Base-by-base conservation (phyloP, 2,329 filamentous ascomycete genomes). In the Microascus cirrosus region DNA sequence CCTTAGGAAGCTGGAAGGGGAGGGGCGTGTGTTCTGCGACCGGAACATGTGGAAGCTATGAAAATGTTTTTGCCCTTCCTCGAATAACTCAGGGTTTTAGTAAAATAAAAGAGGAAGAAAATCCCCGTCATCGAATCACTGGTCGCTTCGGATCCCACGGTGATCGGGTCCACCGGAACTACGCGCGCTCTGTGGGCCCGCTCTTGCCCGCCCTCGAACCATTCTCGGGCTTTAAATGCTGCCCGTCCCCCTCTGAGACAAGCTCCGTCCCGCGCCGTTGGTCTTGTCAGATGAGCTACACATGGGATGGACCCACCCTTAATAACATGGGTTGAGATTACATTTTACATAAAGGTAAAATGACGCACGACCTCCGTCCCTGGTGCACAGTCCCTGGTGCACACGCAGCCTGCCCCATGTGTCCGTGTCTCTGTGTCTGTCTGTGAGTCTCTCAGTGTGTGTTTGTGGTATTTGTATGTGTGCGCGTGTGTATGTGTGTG, bases 1-100 rank as follows among this genome's bases (percentile, higher is more conserved):
- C 58, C 70, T 99, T 62, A 73, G 77, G 59, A 97, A 97, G 76
- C 73, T 99, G 63, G 74, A 84, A 68, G 74, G 71, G 13, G 94
- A 97, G 65, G 89, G 85, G 2, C 87, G 78, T 66, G 87, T 87
- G 3, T 63, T 68, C 18, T 67, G 70, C 25, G 68, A 68, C 8
- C 71, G 69, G 11, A 70, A 72, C 39, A 67, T 62, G 54, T 82
- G 78, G 78, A 71, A 68, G 55, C 64, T 77, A 25, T 59, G 32
- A 39, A 50, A 24, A 24, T 8, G 18, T 13, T 3, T n/a, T 45
- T 15, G 39, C 15, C 39, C 39, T 15, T 45, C 39, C 11, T n/a
- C 39, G 36, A 45, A 45, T 45, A 2, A n/a, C 39, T 13, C 39
- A n/a, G 15, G 3, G 15, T 45, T 45, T 45, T 32, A 32, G 28